Percentiles rank a stretch among this genome's conserved stretches.
phyloP scores from a whole-genome alignment of 805 yeast genomes.

The Teunomyces lycoperdinae region DNA sequence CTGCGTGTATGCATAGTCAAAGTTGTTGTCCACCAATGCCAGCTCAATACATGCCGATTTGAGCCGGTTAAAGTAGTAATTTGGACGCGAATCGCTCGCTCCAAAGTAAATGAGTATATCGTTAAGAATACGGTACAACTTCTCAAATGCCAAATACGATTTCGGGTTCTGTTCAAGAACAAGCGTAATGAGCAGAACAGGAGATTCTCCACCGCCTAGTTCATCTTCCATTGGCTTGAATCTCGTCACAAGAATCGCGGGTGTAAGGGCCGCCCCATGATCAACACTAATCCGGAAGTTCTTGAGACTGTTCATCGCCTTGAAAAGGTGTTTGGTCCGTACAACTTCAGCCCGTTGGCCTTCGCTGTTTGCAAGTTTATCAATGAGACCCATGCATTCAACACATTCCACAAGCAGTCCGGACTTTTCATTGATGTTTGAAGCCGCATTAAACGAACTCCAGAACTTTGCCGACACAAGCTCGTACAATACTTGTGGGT shows the following conservation, averaged over 20 bases:
- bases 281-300: slow-evolving; percentile 30
- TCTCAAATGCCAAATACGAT: slow-evolving; percentile 45
- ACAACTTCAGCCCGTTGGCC: slow-evolving; percentile 9
- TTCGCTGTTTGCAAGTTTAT: slow-evolving; percentile 8
- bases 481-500: slow-evolving; percentile 12
- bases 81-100: slow-evolving; percentile 9
- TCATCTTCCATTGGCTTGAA: slow-evolving; percentile 1
- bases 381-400: slow-evolving; percentile 27
- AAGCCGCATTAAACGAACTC: slow-evolving; percentile 29
- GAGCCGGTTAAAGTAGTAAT: slow-evolving; percentile 28
- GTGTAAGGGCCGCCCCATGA: slow-evolving; percentile 5
- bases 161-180: slow-evolving; percentile 54
- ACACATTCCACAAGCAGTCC: slow-evolving; percentile 27
- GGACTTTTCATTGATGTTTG: slow-evolving; percentile 30
- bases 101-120: slow-evolving; percentile 42
- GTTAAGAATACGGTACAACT: slow-evolving; percentile 38
- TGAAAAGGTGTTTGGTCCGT: slow-evolving; percentile 32
- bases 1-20: slow-evolving; percentile 51
- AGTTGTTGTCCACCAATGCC: slow-evolving; percentile 61
- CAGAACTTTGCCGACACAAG: slow-evolving; percentile 29
- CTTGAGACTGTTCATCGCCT: slow-evolving; percentile 33
- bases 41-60: slow-evolving; percentile 60
- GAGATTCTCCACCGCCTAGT: slow-evolving; percentile 13
- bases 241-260: slow-evolving; percentile 5
- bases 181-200: slow-evolving; percentile 36